These are phyloP conservation scores for Symbiodinium pilosum DNA, from an alignment of 73 alveolate species.

Conservation along the genomic window DNA sequence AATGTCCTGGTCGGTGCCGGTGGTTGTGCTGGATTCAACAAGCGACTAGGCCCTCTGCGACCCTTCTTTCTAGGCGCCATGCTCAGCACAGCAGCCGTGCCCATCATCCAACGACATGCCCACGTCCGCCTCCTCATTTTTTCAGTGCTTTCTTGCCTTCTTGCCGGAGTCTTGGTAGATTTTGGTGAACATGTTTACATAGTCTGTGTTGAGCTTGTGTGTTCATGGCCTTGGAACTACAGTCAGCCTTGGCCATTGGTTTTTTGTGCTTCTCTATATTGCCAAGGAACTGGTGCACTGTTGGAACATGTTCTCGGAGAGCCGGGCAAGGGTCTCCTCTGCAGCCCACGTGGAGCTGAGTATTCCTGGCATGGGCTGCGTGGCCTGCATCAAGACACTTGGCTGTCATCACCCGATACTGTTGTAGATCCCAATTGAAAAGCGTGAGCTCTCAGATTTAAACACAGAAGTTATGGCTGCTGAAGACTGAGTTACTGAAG, in stretches of 20 bases:
- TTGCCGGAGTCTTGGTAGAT: too few species aligned
- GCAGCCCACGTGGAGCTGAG: neutral
- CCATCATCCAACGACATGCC: neutral
- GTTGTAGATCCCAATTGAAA: too few species aligned
- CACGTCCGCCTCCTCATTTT: neutral
- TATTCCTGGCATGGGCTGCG: slow-evolving; percentile 6
- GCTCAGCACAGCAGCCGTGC: neutral
- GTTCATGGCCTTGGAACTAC: too few species aligned
- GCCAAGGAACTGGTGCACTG: too few species aligned
- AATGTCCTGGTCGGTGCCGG: neutral
- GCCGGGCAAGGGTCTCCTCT: neutral
- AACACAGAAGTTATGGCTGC: too few species aligned
- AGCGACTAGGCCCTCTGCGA: neutral
- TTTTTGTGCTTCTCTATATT: too few species aligned
- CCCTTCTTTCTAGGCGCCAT: neutral
- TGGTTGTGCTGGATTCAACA: slow-evolving; percentile 1
- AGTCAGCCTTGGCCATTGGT: too few species aligned
- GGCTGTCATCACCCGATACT: too few species aligned
- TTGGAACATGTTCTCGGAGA: neutral
- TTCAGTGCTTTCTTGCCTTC: neutral
- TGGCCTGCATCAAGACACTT: neutral
- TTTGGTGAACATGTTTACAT: too few species aligned
- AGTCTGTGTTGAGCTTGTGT: too few species aligned
- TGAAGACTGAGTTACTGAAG: too few species aligned
- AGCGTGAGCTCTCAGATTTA: too few species aligned